These are phyloP conservation scores for Alternaria viburni DNA, from an alignment of 2,329 filamentous ascomycete genomes.

Conservation along the genomic window DNA sequence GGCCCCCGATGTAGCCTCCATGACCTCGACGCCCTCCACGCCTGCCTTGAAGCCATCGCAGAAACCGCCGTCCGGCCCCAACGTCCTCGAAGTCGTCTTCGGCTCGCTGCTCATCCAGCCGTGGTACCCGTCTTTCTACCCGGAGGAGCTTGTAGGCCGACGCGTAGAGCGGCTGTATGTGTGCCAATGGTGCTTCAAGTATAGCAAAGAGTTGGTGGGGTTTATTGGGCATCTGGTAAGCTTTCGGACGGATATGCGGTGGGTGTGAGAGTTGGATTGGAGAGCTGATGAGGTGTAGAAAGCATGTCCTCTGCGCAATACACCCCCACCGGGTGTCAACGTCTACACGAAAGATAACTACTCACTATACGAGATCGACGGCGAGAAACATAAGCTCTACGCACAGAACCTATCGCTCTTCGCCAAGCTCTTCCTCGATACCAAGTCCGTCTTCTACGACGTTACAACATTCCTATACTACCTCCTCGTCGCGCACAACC, in stretches of 20 bases:
- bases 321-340: conserved; percentile 68
- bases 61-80: conserved; percentile 63
- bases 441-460: conserved; percentile 98
- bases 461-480: conserved; percentile 95
- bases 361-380: conserved; percentile 91
- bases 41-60: conserved; percentile 16
- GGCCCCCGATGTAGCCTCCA: conserved; percentile 28
- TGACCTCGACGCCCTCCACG: conserved; percentile 23
- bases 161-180: conserved; percentile 71
- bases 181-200: conserved; percentile 94
- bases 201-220: conserved; percentile 65
- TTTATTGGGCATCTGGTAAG: conserved; percentile 54
- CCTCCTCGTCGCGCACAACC: conserved; percentile 77
- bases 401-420: conserved; percentile 96
- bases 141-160: conserved; percentile 64
- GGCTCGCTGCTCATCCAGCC: conserved; percentile 84
- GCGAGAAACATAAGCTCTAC: conserved; percentile 84
- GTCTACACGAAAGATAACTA: conserved; percentile 82
- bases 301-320: conserved; percentile 51
- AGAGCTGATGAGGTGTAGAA: conserved; percentile 39
- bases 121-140: conserved; percentile 92
- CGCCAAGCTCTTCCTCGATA: conserved; percentile 96
- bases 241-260: neutral
- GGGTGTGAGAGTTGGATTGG: neutral
- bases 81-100: conserved; percentile 85